A percentile compares a stretch with the other conserved stretches of the same genome.
phyloP scores from a whole-genome alignment of 2,329 filamentous ascomycete species.

The Monilinia fructigena region DNA sequence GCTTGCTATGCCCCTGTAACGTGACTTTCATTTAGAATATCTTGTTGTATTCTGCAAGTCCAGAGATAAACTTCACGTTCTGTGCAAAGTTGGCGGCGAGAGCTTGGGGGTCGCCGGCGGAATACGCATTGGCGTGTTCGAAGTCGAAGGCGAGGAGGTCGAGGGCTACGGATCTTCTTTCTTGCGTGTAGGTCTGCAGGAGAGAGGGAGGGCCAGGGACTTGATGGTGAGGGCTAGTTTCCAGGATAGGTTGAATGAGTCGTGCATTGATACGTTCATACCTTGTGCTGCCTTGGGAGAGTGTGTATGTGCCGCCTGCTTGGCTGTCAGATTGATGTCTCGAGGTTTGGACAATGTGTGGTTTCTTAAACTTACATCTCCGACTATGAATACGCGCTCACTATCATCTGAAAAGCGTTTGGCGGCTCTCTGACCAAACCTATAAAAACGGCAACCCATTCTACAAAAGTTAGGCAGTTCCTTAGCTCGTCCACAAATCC shows the following conservation, averaged over 20 bases:
- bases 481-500: not conserved
- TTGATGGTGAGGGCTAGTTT: conserved; percentile 52
- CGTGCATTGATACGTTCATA: conserved; percentile 58
- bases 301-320: conserved; percentile 55
- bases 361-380: conserved; percentile 43
- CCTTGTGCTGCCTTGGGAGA: conserved; percentile 64
- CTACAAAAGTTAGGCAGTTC: conserved; percentile 59
- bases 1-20: conserved; percentile 29
- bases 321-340: not conserved
- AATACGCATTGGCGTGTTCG: conserved; percentile 56
- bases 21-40: conserved; percentile 58
- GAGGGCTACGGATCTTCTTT: conserved; percentile 61
- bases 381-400: conserved; percentile 58
- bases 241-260: conserved; percentile 62
- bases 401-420: conserved; percentile 51
- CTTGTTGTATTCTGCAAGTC: conserved; percentile 66
- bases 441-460: conserved; percentile 61
- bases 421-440: conserved; percentile 59
- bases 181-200: conserved; percentile 60
- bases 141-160: conserved; percentile 66
- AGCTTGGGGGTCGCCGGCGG: conserved; percentile 60
- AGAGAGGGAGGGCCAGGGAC: conserved; percentile 54
- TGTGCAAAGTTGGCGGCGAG: conserved; percentile 67
- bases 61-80: conserved; percentile 72
- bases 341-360: conserved; percentile 35